phyloP scores from a whole-genome alignment of 1,139 yeast genomes.

The Nakaseomyces uthaithaninus region DNA sequence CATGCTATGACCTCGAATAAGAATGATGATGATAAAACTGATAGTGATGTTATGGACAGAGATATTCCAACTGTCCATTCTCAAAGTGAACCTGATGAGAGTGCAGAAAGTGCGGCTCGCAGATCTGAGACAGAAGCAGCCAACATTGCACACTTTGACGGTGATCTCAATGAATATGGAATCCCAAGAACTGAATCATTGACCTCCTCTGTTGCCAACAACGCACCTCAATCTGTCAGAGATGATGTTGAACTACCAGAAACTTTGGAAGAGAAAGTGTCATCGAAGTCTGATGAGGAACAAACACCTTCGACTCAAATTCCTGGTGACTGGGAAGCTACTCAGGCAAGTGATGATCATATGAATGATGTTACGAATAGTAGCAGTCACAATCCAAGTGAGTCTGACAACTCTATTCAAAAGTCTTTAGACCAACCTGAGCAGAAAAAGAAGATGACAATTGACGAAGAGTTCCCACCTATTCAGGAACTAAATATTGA shows the following conservation, averaged over 20 bases:
- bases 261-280: slow-evolving; percentile 13
- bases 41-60: slow-evolving; percentile 30
- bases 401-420: slow-evolving; percentile 15
- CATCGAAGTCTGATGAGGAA: slow-evolving; percentile 6
- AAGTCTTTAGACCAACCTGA: slow-evolving; percentile 11
- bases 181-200: slow-evolving; percentile 62
- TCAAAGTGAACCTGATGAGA: slow-evolving; percentile 34
- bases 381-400: slow-evolving; percentile 5
- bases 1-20: slow-evolving; percentile 18
- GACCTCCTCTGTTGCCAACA: slow-evolving; percentile 85
- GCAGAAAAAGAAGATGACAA: slow-evolving; percentile 10
- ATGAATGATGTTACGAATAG: background rate
- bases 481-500: slow-evolving; percentile 55
- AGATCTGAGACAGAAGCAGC: slow-evolving; percentile 18
- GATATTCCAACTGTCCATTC: slow-evolving; percentile 32
- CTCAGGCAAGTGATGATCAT: slow-evolving; percentile 2
- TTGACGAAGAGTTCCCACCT: slow-evolving; percentile 60
- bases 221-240: slow-evolving; percentile 72
- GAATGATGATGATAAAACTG: slow-evolving; percentile 25
- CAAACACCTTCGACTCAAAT: slow-evolving; percentile 9
- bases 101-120: slow-evolving; percentile 25
- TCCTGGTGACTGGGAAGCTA: slow-evolving; percentile 20
- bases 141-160: slow-evolving; percentile 28
- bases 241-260: slow-evolving; percentile 30
- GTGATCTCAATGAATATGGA: slow-evolving; percentile 31